These are phyloP conservation scores for Hirschioporus abietinus DNA, from an alignment of 768 basidiomycete genomes.

Conservation along the genomic window DNA sequence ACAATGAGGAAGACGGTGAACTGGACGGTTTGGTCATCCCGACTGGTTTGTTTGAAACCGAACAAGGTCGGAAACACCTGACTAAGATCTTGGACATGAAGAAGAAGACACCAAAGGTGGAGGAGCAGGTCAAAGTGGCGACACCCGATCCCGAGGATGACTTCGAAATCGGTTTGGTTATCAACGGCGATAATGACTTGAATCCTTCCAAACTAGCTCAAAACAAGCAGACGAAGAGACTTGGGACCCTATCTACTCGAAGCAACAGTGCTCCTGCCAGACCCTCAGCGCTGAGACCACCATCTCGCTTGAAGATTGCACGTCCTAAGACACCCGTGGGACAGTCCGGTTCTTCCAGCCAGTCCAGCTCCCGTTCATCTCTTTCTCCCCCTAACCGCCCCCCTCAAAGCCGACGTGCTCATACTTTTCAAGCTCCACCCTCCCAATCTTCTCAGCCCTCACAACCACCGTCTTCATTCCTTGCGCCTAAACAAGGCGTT, in stretches of 20 bases:
- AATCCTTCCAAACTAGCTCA: conserved; percentile 69
- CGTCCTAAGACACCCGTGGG: conserved; percentile 69
- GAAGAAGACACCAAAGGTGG: conserved; percentile 51
- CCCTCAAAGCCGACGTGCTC: conserved; percentile 42
- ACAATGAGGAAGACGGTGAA: conserved; percentile 59
- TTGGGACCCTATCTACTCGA: conserved; percentile 34
- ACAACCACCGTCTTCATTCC: conserved; percentile 45
- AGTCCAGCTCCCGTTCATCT: conserved; percentile 50
- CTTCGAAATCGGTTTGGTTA: conserved; percentile 79
- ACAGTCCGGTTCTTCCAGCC: conserved; percentile 55
- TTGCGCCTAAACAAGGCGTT: conserved; percentile 66
- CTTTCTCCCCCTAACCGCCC: conserved; percentile 64
- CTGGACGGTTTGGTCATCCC: conserved; percentile 82
- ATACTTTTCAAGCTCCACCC: conserved; percentile 55
- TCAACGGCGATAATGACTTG: conserved; percentile 78
- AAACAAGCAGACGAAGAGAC: conserved; percentile 35
- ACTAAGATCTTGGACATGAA: conserved; percentile 48
- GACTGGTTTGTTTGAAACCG: conserved; percentile 67
- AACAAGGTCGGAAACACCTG: conserved; percentile 47
- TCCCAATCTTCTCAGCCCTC: conserved; percentile 38
- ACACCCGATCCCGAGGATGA: conserved; percentile 74
- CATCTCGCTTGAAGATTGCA: conserved; percentile 55
- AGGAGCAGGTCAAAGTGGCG: conserved; percentile 46
- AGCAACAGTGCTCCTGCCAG: conserved; percentile 54
- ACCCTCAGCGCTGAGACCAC: conserved; percentile 49